Base-by-base conservation (phyloP, 2,329 filamentous ascomycete genomes). In the Penicillium vulpinum region DNA sequence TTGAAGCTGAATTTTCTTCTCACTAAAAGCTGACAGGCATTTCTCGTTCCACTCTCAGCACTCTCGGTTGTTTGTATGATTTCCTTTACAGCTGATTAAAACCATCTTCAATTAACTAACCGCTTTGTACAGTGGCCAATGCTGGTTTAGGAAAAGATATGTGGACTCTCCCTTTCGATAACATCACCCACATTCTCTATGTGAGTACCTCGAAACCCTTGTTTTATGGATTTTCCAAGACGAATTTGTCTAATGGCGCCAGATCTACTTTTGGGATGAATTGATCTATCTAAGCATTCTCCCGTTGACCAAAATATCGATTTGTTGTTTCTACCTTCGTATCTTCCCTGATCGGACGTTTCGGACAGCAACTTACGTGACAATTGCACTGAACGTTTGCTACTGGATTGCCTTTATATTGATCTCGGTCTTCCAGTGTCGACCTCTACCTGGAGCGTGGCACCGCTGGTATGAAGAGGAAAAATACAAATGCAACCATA, bases 71-170 rank as follows among this genome's bases (percentile, higher is more conserved):
- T 64, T 33, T 66, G 70, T 72, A 65, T 53, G 70, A 47, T 21
- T 49, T 13, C 2, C 10, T 18, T 31, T 1, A 6, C 11, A 6
- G 5, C 21, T 15, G 21, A 13, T 21, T 18, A 2, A 4, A 2
- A 24, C 15, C 9, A 4, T 2, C 5, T 21, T 22, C 5, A 6
- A 28, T 41, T 43, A 7, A 41, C 62, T 62, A 33, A 64, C 47
- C 11, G 21, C 46, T n/a, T 9, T 43, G n/a, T 54, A 35, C 62
- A 75, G 76, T 80, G 51, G 67, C 73, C 11, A 54, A 75, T 10
- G 56, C 69, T 40, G 78, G 78, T 2, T 68, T 80, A 5, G 78
- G 78, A 9, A 69, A 66, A 26, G 77, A 81, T 55, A 76, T 80
- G 60, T 81, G 78, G 78, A 75, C 70, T 31, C 66, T 81, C 5